Percentiles rank a stretch among this genome's conserved stretches.
Conservation (phyloP, 768 basidiomycete species). For the Rhodotorula graminis region DNA sequence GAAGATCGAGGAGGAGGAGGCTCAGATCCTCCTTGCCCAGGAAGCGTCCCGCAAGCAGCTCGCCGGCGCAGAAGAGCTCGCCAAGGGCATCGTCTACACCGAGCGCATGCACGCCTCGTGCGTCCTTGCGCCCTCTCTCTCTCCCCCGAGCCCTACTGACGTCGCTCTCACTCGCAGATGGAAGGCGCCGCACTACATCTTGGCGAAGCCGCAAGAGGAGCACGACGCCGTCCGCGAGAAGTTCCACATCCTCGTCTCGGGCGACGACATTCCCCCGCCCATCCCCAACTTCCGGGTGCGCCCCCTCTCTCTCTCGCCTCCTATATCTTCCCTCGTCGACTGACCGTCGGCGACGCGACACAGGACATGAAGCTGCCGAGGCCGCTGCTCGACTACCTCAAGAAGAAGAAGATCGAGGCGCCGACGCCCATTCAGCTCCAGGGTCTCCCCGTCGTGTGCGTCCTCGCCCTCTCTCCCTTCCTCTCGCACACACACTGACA, state of each 20-base stretch:
- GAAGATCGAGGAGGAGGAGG: constrained; percentile 80
- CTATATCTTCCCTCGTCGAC: too few species aligned
- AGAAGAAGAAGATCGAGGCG: constrained; percentile 71
- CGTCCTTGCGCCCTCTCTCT: constrained; percentile 42
- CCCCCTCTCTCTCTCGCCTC: background rate
- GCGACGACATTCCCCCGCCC: constrained; percentile 86
- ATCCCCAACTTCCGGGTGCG: constrained; percentile 78
- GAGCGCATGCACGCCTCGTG: constrained; percentile 79
- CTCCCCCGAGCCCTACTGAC: background rate
- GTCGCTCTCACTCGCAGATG: constrained; percentile 57
- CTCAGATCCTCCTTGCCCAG: constrained; percentile 84
- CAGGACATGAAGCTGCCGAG: constrained; percentile 99
- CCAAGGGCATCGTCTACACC: constrained; percentile 84
- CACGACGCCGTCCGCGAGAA: constrained; percentile 75
- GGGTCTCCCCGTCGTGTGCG: constrained; percentile 81
- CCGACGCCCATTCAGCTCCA: constrained; percentile 97
- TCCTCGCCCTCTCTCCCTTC: constrained; percentile 43
- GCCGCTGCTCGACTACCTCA: constrained; percentile 73
- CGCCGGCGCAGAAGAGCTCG: constrained; percentile 85
- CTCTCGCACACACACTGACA: background rate
- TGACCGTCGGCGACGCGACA: constrained; percentile 7
- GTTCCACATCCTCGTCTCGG: constrained; percentile 74
- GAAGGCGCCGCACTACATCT: constrained; percentile 78
- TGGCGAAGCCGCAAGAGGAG: constrained; percentile 64
- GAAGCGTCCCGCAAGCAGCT: constrained; percentile 77